A percentile compares a stretch with the other conserved stretches of the same genome.
Evolutionary conservation across 139 green algal species (phyloP).

Genomic region (Volvox reticuliferus): DNA sequence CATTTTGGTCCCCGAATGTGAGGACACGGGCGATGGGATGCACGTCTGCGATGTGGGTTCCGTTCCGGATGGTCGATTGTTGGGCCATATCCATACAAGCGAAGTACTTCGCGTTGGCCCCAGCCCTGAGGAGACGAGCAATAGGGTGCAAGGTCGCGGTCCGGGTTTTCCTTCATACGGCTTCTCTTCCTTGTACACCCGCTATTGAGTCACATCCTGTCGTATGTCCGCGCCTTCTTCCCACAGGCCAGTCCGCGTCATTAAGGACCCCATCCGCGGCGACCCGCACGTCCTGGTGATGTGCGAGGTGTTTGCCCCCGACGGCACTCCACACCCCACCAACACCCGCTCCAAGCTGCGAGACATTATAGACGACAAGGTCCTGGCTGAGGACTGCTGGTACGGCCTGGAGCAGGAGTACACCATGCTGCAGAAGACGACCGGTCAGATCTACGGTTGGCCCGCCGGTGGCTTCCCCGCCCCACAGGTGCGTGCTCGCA

Average conservation of each 20-base stretch:
- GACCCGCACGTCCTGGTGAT: slow-evolving; percentile 92
- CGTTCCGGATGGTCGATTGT: too few relatives aligned
- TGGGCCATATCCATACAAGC: too few relatives aligned
- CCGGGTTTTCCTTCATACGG: too few relatives aligned
- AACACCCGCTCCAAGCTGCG: slow-evolving; percentile 89
- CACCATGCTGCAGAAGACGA: slow-evolving; percentile 83
- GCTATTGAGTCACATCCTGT: neutral
- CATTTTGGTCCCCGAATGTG: too few relatives aligned
- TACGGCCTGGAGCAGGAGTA: slow-evolving; percentile 96
- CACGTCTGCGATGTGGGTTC: too few relatives aligned
- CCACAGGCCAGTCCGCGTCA: slow-evolving; percentile 79
- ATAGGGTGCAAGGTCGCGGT: too few relatives aligned
- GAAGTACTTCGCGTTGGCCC: too few relatives aligned
- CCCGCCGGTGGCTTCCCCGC: slow-evolving; percentile 88
- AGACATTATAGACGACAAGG: slow-evolving; percentile 81
- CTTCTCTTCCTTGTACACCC: too few relatives aligned
- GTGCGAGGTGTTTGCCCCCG: slow-evolving; percentile 85
- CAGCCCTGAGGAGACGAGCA: too few relatives aligned
- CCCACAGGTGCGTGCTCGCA: slow-evolving; percentile 59
- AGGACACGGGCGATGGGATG: too few relatives aligned
- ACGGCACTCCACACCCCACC: slow-evolving; percentile 83
- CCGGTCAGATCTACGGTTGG: slow-evolving; percentile 80
- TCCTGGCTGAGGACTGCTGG: slow-evolving; percentile 67
- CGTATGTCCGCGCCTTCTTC: neutral
- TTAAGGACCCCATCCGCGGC: slow-evolving; percentile 92